phyloP scores from a whole-genome alignment of 2,329 filamentous ascomycete genomes.

The Curvularia sp. region DNA sequence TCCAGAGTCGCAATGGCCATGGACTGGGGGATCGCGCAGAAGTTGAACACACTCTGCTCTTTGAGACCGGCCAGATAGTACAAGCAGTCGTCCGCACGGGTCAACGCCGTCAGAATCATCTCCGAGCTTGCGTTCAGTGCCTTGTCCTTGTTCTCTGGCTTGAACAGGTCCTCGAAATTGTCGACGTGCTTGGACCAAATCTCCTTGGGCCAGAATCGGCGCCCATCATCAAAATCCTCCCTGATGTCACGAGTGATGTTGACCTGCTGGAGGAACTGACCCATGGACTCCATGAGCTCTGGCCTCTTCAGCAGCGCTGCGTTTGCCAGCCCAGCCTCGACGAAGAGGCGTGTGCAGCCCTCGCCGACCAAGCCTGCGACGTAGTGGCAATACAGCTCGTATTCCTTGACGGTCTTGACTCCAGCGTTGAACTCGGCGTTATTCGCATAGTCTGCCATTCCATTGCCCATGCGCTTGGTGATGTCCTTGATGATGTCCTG shows the following conservation, averaged over 20 bases:
- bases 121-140: slow-evolving; percentile 88
- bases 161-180: slow-evolving; percentile 88
- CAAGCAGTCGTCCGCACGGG: slow-evolving; percentile 89
- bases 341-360: slow-evolving; percentile 87
- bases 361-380: slow-evolving; percentile 98
- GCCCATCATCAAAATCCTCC: slow-evolving; percentile 86
- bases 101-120: slow-evolving; percentile 90
- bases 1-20: slow-evolving; percentile 98
- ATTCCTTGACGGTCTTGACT: slow-evolving; percentile 83
- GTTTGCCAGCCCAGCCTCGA: slow-evolving; percentile 85
- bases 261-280: slow-evolving; percentile 95
- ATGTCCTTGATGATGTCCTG: slow-evolving; percentile 90
- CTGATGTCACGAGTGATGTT: slow-evolving; percentile 97
- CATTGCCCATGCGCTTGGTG: slow-evolving; percentile 92
- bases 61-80: slow-evolving; percentile 95
- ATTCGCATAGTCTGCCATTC: slow-evolving; percentile 94
- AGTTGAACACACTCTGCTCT: slow-evolving; percentile 99
- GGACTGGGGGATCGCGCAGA: slow-evolving; percentile 92
- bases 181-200: slow-evolving; percentile 97
- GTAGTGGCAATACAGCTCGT: slow-evolving; percentile 97
- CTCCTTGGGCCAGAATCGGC: slow-evolving; percentile 93
- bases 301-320: slow-evolving; percentile 79
- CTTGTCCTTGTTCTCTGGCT: slow-evolving; percentile 76
- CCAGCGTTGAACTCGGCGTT: slow-evolving; percentile 85
- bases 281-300: slow-evolving; percentile 92